Conservation (phyloP, 2,329 filamentous ascomycete genomes). For the Neofusicoccum sp. region DNA sequence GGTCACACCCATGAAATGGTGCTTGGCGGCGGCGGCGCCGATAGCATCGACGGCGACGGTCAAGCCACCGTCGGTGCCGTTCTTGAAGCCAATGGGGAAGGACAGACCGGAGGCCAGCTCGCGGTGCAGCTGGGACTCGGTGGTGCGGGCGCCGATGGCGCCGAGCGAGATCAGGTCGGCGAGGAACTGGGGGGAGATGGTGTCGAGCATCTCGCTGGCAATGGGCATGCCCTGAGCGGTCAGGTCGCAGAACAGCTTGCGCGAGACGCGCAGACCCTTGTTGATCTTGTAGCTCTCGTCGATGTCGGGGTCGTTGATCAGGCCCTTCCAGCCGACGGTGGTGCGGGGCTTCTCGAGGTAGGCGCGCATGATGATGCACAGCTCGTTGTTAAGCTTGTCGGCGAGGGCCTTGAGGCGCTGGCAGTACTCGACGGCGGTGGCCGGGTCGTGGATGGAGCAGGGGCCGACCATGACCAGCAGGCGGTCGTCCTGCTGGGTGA, state of each 20-base stretch:
- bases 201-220: slow-evolving; percentile 97
- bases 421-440: slow-evolving; percentile 84
- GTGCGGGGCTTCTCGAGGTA: slow-evolving; percentile 99
- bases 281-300: slow-evolving; percentile 98
- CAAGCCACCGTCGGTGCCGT: slow-evolving; percentile 91
- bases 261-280: slow-evolving; percentile 90
- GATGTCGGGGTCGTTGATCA: slow-evolving; percentile 99
- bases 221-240: slow-evolving; percentile 88
- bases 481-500: slow-evolving; percentile 77
- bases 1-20: slow-evolving; percentile 98
- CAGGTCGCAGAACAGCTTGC: slow-evolving; percentile 89
- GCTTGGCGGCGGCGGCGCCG: slow-evolving; percentile 72
- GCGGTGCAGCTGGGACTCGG: slow-evolving; percentile 92
- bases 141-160: slow-evolving; percentile 92
- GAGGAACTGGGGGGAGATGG: slow-evolving; percentile 96
- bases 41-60: slow-evolving; percentile 94
- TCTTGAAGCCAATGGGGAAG: slow-evolving; percentile 99
- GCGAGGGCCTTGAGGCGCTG: slow-evolving; percentile 72
- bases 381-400: slow-evolving; percentile 75
- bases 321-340: slow-evolving; percentile 97
- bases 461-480: slow-evolving; percentile 93
- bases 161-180: slow-evolving; percentile 94
- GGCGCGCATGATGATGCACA: slow-evolving; percentile 94
- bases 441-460: slow-evolving; percentile 95
- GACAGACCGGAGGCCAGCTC: slow-evolving; percentile 93